Percentiles rank a stretch among this genome's conserved stretches.
Evolutionary conservation across 1,284 basidiomycete species (phyloP).

Genomic region (Trametes polyzona): DNA sequence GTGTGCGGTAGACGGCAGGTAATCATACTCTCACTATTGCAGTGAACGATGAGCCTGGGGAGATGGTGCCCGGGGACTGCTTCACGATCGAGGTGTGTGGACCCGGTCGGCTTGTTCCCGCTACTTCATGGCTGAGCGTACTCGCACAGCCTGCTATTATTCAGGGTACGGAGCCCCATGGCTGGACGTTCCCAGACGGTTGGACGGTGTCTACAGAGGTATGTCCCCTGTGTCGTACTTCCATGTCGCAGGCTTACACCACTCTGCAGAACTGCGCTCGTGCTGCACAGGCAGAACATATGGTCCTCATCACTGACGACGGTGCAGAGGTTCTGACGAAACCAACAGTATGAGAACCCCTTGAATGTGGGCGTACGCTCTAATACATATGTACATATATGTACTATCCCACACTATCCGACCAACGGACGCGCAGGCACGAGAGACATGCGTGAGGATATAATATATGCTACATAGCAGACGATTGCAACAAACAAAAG

Average conservation of each 20-base stretch:
- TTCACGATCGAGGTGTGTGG: constrained; percentile 84
- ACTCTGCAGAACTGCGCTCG: constrained; percentile 65
- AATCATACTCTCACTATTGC: neutral
- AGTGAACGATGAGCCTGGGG: constrained; percentile 81
- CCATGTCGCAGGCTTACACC: neutral
- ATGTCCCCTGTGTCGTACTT: constrained; percentile 25
- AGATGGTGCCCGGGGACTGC: constrained; percentile 83
- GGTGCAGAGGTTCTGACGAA: constrained; percentile 70
- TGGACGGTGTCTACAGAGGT: constrained; percentile 89
- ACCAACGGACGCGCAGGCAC: neutral
- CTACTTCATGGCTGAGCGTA: neutral
- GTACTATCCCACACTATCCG: neutral
- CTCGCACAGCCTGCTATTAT: constrained; percentile 69
- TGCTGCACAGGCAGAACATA: constrained; percentile 87
- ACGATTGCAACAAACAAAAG: neutral
- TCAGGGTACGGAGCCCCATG: constrained; percentile 67
- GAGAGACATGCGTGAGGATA: neutral
- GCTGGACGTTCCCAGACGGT: constrained; percentile 84
- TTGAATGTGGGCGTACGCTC: too few species aligned
- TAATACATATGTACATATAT: neutral
- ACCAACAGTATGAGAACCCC: neutral
- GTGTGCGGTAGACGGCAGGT: neutral
- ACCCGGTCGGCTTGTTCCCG: neutral
- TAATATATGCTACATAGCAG: constrained; percentile 8
- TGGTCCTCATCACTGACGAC: constrained; percentile 78